phyloP scores from a whole-genome alignment of 2,329 filamentous ascomycete species.

The Ophiostoma fasciatum region DNA sequence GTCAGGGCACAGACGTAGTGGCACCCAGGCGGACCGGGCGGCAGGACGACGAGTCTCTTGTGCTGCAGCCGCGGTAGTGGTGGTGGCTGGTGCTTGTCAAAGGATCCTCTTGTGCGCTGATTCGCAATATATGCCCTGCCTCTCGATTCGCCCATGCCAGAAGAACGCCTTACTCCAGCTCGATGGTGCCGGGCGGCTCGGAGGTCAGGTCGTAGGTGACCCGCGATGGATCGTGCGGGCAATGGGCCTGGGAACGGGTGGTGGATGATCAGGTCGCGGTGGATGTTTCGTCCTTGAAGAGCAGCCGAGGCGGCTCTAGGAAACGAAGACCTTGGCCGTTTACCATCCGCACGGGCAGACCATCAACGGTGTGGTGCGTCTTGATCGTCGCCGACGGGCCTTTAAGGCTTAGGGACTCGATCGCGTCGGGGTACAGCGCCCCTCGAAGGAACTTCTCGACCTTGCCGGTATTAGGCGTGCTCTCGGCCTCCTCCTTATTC shows the following conservation, averaged over 20 bases:
- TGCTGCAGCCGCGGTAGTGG: too few relatives aligned
- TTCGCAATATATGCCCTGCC: too few relatives aligned
- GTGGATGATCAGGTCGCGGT: constrained; percentile 60
- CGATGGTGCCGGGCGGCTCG: constrained; percentile 52
- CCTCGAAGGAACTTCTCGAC: constrained; percentile 83
- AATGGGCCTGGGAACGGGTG: constrained; percentile 34
- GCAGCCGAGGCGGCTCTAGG: constrained; percentile 63
- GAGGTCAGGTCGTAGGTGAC: constrained; percentile 52
- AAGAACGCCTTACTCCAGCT: constrained; percentile 40
- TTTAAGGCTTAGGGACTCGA: constrained; percentile 34
- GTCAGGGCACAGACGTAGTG: too few relatives aligned
- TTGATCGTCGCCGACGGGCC: constrained; percentile 37
- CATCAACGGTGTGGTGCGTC: constrained; percentile 31
- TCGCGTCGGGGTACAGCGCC: constrained; percentile 34
- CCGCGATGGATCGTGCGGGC: constrained; percentile 51
- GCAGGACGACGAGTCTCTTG: too few relatives aligned
- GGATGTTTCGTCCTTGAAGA: constrained; percentile 69
- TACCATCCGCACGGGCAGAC: constrained; percentile 24
- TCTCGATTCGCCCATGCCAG: too few relatives aligned
- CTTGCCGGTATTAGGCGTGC: constrained; percentile 53
- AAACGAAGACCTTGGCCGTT: constrained; percentile 22
- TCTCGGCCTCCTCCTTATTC: constrained; percentile 56
- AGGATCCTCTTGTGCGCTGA: too few relatives aligned
- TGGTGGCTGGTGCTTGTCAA: too few relatives aligned
- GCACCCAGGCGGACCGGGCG: too few relatives aligned